Base-by-base conservation (phyloP, 192 early-diverging fungal genomes). In the Oehlia diaphana region DNA sequence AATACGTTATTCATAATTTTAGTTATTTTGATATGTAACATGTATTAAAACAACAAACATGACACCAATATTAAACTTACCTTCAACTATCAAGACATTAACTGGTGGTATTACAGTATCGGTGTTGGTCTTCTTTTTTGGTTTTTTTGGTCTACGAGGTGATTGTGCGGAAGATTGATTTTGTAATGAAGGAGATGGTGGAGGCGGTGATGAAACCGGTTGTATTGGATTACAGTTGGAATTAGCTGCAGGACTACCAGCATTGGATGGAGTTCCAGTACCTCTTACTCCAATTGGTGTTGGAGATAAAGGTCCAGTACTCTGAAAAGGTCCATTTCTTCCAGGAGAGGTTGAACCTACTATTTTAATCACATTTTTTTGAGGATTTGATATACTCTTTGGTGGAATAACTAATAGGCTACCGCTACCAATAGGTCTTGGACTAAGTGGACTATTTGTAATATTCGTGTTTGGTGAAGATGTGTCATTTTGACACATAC, bases 1-100 rank as follows among this genome's bases (percentile, higher is more conserved):
- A 35, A 62, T 8, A 28, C 14, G 21, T 70, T 33, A 35, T 53
- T 73, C n/a, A 67, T 65, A 12, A 73, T 35, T 58, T 37, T 39
- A 68, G 70, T 58, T 28, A 77, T 21, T 63, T 28, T 10, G 16
- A 16, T 23, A 8, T 19, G 28, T 47, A 47, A 10, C 10, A 13
- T 39, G 39, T 21, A 35, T 31, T 14, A 13, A 23, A 44, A 10
- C 5, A 58, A 12, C 37, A 68, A 14, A 26, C 42, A 44, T 69
- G 0, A 31, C 13, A 13, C 2, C 33, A 33, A 37, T 42, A 13
- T 39, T 21, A 61, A 16, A 9, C 37, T 65, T 84, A 91, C 90
- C 90, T 87, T 95, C 94, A 0, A 94, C 94, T 49, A 95, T 90
- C 35, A 95, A 82, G 19, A 95, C 93, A 71, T 93, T 93, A 76